These are phyloP conservation scores for Pichia scutulata DNA, from an alignment of 805 yeast genomes.

Conservation along the genomic window DNA sequence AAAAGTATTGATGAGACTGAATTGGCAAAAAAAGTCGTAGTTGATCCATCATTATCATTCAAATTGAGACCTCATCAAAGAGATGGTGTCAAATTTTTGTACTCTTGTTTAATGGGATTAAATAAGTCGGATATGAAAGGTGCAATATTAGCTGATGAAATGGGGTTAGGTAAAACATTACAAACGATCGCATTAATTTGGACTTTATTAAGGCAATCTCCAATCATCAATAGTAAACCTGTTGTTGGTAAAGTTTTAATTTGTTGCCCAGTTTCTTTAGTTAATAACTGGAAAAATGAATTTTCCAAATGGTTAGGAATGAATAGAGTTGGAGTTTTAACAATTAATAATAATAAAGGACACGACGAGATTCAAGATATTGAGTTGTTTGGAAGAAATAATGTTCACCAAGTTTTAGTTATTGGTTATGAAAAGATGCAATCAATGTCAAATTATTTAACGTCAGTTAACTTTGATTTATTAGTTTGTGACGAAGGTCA, in stretches of 20 bases:
- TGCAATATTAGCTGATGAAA: constrained; percentile 88
- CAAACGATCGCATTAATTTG: constrained; percentile 79
- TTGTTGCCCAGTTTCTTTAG: constrained; percentile 87
- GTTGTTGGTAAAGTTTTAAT: constrained; percentile 52
- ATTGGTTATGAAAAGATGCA: constrained; percentile 82
- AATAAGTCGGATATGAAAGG: constrained; percentile 49
- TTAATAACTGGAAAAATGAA: constrained; percentile 82
- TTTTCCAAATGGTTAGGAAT: constrained; percentile 81
- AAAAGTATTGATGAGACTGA: constrained; percentile 8
- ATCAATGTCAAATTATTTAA: constrained; percentile 43
- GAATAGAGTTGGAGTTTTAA: constrained; percentile 57
- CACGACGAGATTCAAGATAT: constrained; percentile 51
- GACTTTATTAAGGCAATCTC: constrained; percentile 70
- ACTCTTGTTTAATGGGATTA: constrained; percentile 74
- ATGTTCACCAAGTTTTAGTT: constrained; percentile 74
- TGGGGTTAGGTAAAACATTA: constrained; percentile 92
- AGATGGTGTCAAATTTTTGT: constrained; percentile 76
- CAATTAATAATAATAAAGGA: constrained; percentile 43
- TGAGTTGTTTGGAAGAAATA: constrained; percentile 54
- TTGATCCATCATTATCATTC: constrained; percentile 50
- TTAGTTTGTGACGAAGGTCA: constrained; percentile 96
- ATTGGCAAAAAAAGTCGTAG: constrained; percentile 36
- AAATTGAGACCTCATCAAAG: constrained; percentile 76
- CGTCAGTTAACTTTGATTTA: constrained; percentile 46
- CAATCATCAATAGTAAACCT: constrained; percentile 31